Conservation (phyloP, 495 filamentous ascomycete species). For the Xylaria grammica region DNA sequence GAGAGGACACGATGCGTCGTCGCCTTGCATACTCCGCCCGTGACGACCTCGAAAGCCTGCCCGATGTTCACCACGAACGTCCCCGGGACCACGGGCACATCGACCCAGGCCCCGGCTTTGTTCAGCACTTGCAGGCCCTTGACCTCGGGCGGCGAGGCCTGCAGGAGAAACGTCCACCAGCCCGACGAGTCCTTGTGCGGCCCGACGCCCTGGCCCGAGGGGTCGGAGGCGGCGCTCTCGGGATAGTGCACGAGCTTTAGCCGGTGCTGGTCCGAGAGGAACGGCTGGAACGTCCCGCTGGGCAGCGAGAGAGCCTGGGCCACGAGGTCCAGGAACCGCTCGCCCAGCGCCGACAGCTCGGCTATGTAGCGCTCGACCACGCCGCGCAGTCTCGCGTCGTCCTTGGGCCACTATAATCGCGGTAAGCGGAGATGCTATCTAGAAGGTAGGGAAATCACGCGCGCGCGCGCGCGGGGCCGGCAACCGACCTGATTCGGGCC, state of each 20-base stretch:
- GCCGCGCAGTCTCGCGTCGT: constrained; percentile 24
- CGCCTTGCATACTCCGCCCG: constrained; percentile 56
- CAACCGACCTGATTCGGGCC: constrained; percentile 58
- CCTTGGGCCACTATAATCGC: constrained; percentile 26
- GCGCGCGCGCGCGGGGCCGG: too few species aligned
- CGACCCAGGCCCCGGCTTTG: constrained; percentile 53
- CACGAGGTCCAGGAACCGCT: constrained; percentile 56
- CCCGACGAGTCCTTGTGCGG: constrained; percentile 63
- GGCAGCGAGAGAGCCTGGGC: constrained; percentile 50
- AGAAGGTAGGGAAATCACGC: neutral
- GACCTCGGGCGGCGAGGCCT: constrained; percentile 50
- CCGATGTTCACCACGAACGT: constrained; percentile 64
- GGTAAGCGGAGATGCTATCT: neutral
- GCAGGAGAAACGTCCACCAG: constrained; percentile 62
- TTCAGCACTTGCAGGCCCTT: constrained; percentile 58
- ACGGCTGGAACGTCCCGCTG: constrained; percentile 52
- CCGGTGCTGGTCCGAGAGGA: constrained; percentile 59
- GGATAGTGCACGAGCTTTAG: constrained; percentile 60
- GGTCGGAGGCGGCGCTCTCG: neutral
- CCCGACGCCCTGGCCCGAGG: constrained; percentile 42
- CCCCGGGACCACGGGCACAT: constrained; percentile 52
- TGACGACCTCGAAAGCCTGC: constrained; percentile 63
- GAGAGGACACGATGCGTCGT: constrained; percentile 55
- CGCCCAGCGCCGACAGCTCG: constrained; percentile 51
- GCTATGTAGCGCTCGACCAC: constrained; percentile 50